Percentiles rank a stretch among this genome's conserved stretches.
These are phyloP conservation scores for Juncus effusus DNA, from an alignment of 176 grass and related monocot genomes.

Conservation along the genomic window DNA sequence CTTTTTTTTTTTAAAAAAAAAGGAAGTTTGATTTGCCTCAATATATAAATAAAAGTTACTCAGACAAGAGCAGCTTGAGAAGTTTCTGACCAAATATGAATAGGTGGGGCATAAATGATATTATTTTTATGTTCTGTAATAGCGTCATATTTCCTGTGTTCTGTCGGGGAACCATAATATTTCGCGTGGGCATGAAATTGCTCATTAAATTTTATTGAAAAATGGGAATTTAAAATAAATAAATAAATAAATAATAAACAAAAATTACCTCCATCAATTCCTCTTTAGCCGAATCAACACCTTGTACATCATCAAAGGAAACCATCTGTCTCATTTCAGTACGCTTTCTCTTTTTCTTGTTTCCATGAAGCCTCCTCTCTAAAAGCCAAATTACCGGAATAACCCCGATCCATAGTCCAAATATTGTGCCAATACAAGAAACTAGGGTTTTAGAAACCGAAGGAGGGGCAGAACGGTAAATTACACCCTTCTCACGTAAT, in stretches of 20 bases:
- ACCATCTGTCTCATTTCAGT: slow-evolving; percentile 46
- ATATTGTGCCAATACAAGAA: slow-evolving; percentile 59
- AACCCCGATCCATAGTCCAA: slow-evolving; percentile 71
- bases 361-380: slow-evolving; percentile 64
- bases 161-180: not conserved
- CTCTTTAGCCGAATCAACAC: slow-evolving; percentile 74
- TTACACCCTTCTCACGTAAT: slow-evolving; percentile 61
- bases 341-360: slow-evolving; percentile 38
- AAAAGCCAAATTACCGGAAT: slow-evolving; percentile 93
- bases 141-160: too few relatives aligned
- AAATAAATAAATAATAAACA: slow-evolving; percentile 3
- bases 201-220: slow-evolving; percentile 5
- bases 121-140: too few relatives aligned
- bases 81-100: too few relatives aligned
- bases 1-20: not conserved
- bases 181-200: not conserved
- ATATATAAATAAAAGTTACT: too few relatives aligned
- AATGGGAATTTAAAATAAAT: slow-evolving; percentile 4
- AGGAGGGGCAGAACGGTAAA: slow-evolving; percentile 62
- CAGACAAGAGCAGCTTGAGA: too few relatives aligned
- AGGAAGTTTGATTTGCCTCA: not conserved
- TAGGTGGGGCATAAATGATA: too few relatives aligned
- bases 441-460: slow-evolving; percentile 48
- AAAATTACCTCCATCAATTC: slow-evolving; percentile 73
- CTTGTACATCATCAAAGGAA: slow-evolving; percentile 77